A percentile compares a stretch with the other conserved stretches of the same genome.
Evolutionary conservation across 2,329 filamentous ascomycete genomes (phyloP).

Genomic region (Penicillium sp.): DNA sequence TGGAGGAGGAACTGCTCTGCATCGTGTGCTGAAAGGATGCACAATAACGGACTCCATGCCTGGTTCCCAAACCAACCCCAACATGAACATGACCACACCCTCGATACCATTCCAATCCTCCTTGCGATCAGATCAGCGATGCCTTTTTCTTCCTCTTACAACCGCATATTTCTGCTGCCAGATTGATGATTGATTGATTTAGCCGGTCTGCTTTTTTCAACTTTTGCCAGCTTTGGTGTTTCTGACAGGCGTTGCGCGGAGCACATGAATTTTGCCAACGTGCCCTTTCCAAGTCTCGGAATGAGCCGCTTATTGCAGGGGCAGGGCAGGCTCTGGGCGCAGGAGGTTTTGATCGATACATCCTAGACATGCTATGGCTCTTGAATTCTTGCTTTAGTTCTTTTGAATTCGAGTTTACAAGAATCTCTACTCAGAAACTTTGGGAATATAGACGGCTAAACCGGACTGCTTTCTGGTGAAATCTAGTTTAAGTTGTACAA

Average conservation of each 20-base stretch:
- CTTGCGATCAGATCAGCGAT: not conserved
- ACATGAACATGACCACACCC: not conserved
- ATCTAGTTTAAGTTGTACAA: no score
- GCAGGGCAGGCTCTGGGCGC: not conserved
- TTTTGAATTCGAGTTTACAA: not conserved
- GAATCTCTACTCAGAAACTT: not conserved
- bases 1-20: slow-evolving; percentile 87
- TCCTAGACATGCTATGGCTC: not conserved
- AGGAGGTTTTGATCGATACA: not conserved
- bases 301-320: not conserved
- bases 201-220: not conserved
- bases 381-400: not conserved
- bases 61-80: not conserved
- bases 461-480: not conserved
- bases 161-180: slow-evolving; percentile 2
- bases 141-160: not conserved
- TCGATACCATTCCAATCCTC: not conserved
- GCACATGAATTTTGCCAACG: slow-evolving; percentile 1
- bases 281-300: not conserved
- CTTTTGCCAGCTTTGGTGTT: slow-evolving; percentile 17
- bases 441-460: not conserved
- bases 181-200: slow-evolving; percentile 16
- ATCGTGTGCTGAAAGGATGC: slow-evolving; percentile 63
- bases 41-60: not conserved
- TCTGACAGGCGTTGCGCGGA: slow-evolving; percentile 15